Evolutionary conservation across 495 filamentous ascomycete species (phyloP), one percentile per base, ranked within the genome.

Genomic region (Penicillium tannophilum): DNA sequence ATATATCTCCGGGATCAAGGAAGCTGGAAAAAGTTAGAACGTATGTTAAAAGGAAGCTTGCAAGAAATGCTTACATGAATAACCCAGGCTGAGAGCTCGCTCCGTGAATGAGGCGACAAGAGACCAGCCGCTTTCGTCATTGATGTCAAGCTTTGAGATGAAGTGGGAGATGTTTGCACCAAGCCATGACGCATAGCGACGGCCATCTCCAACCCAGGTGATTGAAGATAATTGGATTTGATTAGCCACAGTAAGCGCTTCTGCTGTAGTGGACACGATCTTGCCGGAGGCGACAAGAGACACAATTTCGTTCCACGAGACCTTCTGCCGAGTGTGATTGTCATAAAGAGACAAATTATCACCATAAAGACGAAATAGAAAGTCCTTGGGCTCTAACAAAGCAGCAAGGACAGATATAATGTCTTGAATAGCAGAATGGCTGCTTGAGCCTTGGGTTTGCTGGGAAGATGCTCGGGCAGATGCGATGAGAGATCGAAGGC

Each of bases 111-210:
- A 79, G 45, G 85, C 80, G 23, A 83, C 79, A 33, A 82, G 68
- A 58, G 84, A 87, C 76, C 77, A 79, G 2, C 59, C 70, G 23
- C 71, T 70, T 31, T 80, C 76, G 28, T 83, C 72, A 24, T 76
- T 63, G 4, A 58, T 43, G 3, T 58, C 54, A 20, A 70, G 57
- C 14, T 78, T 70, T 41, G 70, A 70, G 26, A 75, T 70, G 73
- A 88, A 82, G 20, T 73, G 55, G 14, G 78, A 78, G 42, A 93
- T 78, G 63, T 86, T 90, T n/a, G 43, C 55, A n/a, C 88, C 92
- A 12, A 97, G 71, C 94, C 95, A 98, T 5, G 71, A 63, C 9
- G 82, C 77, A 76, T 89, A 98, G 10, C 79, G 61, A 44, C 71
- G 72, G 0, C 86, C 85, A 67, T 88, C 81, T 7, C 87, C 82